Conservation (phyloP, 2,329 filamentous ascomycete genomes). For the Trichoderma pleuroti region DNA sequence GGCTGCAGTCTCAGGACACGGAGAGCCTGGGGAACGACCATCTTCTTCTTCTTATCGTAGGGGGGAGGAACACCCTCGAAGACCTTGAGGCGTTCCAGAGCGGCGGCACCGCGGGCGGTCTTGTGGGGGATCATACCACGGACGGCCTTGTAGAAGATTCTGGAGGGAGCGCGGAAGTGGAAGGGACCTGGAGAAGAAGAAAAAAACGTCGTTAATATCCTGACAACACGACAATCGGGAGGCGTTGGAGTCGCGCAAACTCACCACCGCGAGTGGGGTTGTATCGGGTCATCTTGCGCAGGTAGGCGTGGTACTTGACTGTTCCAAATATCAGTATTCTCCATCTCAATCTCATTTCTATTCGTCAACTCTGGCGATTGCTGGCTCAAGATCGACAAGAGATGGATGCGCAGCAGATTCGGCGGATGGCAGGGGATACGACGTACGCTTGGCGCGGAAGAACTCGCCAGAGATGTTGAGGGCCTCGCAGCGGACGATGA, state of each 20-base stretch:
- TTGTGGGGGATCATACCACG: conserved; percentile 99
- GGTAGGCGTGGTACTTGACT: conserved; percentile 99
- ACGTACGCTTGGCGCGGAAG: conserved; percentile 99
- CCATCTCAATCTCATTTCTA: background rate
- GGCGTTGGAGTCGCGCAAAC: conserved; percentile 34
- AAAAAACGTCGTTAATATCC: conserved; percentile 22
- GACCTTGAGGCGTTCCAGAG: conserved; percentile 97
- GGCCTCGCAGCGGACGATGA: conserved; percentile 96
- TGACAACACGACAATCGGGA: background rate
- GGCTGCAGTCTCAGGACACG: conserved; percentile 95
- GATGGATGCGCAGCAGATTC: background rate
- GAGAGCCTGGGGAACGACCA: conserved; percentile 97
- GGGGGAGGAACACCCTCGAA: conserved; percentile 99
- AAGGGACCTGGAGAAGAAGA: conserved; percentile 72
- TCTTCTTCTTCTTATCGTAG: conserved; percentile 99
- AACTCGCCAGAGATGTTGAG: conserved; percentile 99
- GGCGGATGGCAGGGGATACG: background rate
- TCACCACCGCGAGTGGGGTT: conserved; percentile 98
- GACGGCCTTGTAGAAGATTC: conserved; percentile 99
- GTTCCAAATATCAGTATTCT: conserved; percentile 48
- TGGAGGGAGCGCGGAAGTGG: conserved; percentile 98
- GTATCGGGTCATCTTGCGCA: conserved; percentile 99
- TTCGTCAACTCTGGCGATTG: background rate
- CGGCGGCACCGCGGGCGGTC: conserved; percentile 94
- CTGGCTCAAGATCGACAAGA: background rate